Percentiles rank a stretch among this genome's conserved stretches.
phyloP scores from a whole-genome alignment of 2,329 filamentous ascomycete genomes.

The Epichloe hybrida region DNA sequence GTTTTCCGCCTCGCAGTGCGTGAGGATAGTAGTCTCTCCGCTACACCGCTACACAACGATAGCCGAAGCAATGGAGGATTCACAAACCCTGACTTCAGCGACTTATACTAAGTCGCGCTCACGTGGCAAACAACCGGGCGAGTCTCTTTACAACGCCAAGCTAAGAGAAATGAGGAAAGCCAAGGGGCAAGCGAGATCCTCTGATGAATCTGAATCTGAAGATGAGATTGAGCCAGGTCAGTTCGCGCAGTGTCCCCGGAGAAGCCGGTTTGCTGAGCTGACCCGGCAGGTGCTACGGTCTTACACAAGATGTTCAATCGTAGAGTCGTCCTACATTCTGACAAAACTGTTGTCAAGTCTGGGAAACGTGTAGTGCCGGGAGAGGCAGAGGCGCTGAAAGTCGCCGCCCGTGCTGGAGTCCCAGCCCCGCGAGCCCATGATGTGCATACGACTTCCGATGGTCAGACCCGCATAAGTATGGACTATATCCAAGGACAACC shows the following conservation, averaged over 20 bases:
- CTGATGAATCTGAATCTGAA: constrained; percentile 13
- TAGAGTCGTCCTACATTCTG: constrained; percentile 11
- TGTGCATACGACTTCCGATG: constrained; percentile 8
- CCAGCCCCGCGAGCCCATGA: constrained; percentile 12
- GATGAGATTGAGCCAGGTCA: constrained; percentile 12
- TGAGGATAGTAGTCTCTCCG: too few relatives aligned
- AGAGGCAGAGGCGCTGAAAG: constrained; percentile 15
- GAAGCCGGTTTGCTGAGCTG: not conserved
- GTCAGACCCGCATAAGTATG: constrained; percentile 13
- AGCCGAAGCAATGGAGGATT: not conserved
- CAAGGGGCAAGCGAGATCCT: constrained; percentile 10
- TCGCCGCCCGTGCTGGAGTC: constrained; percentile 9
- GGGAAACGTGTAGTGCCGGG: constrained; percentile 12
- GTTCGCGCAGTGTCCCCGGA: not conserved
- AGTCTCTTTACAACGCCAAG: constrained; percentile 7
- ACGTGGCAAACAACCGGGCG: constrained; percentile 8
- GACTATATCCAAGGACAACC: constrained; percentile 13
- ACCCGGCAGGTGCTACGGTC: constrained; percentile 9
- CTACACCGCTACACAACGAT: too few relatives aligned
- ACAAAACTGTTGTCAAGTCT: constrained; percentile 14
- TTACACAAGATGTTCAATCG: constrained; percentile 11
- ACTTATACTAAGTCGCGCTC: constrained; percentile 8
- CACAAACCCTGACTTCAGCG: not conserved
- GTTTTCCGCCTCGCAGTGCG: too few relatives aligned
- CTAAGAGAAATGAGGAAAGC: constrained; percentile 9